These are phyloP conservation scores for Quercus dentata DNA, from an alignment of 306 rosid genomes.

Conservation along the genomic window DNA sequence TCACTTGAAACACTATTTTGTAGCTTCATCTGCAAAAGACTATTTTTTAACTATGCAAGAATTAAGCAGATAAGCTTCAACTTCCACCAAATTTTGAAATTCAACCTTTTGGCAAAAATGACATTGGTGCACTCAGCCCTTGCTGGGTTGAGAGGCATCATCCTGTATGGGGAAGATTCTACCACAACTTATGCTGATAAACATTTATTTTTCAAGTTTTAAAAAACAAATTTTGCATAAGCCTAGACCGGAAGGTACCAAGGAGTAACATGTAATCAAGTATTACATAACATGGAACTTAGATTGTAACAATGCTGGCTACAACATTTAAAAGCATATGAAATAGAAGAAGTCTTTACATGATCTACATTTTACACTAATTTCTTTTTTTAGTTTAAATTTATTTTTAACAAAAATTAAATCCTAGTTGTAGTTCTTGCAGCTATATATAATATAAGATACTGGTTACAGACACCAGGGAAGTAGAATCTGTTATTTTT, in stretches of 20 bases:
- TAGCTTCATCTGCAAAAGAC: constrained; percentile 13
- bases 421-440: not conserved
- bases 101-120: not conserved
- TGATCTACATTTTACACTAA: not conserved
- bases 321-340: not conserved
- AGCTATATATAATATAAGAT: not conserved
- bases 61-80: constrained; percentile 1
- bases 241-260: not conserved
- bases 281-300: not conserved
- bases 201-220: not conserved
- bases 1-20: constrained; percentile 14
- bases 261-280: not conserved
- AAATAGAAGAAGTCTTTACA: not conserved
- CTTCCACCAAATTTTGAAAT: not conserved
- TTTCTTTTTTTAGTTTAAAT: not conserved
- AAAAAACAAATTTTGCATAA: not conserved
- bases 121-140: constrained; percentile 1
- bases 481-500: not conserved
- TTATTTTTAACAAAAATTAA: not conserved
- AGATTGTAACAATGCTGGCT: not conserved
- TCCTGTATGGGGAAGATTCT: no score
- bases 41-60: not conserved
- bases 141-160: not conserved
- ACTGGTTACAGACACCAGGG: not conserved
- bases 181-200: not conserved